Evolutionary conservation across 2,329 filamentous ascomycete genomes (phyloP).

Genomic region (Plectosphaerella plurivora): DNA sequence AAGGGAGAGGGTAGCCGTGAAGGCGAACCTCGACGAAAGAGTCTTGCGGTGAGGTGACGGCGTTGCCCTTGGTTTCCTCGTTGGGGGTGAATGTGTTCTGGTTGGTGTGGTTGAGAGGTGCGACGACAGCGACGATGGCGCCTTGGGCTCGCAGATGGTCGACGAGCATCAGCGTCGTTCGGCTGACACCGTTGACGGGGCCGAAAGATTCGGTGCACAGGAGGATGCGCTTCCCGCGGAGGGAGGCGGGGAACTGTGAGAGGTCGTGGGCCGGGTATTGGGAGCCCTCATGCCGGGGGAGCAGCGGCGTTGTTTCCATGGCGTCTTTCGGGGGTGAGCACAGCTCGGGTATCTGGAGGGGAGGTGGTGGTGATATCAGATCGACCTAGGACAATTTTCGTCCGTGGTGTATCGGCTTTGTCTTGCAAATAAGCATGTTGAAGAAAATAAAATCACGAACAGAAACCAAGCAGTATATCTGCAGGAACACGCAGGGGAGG

Average conservation of each 20-base stretch:
- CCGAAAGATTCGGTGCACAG: constrained; percentile 69
- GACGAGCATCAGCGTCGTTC: constrained; percentile 65
- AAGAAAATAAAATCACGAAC: no score
- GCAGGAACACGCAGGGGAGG: no score
- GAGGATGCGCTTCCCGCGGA: constrained; percentile 59
- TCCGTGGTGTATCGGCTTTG: no score
- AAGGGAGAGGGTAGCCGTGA: constrained; percentile 62
- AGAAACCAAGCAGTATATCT: no score
- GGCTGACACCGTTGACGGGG: constrained; percentile 68
- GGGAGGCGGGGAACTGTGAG: constrained; percentile 37
- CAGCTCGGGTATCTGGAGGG: neutral
- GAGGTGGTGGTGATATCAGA: neutral
- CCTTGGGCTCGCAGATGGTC: constrained; percentile 62
- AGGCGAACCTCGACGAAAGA: constrained; percentile 49
- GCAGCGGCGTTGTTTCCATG: neutral
- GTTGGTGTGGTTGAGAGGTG: constrained; percentile 53
- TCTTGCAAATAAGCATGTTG: no score
- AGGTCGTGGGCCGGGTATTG: constrained; percentile 27
- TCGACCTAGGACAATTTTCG: no score
- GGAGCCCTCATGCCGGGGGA: constrained; percentile 3
- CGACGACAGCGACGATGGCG: constrained; percentile 61
- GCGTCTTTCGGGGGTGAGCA: neutral
- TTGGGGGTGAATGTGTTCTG: constrained; percentile 50
- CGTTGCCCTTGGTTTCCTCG: constrained; percentile 24
- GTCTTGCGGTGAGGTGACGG: constrained; percentile 9